Evolutionary conservation across 805 yeast genomes (phyloP).

Genomic region (Metschnikowia baotianmanensis): DNA sequence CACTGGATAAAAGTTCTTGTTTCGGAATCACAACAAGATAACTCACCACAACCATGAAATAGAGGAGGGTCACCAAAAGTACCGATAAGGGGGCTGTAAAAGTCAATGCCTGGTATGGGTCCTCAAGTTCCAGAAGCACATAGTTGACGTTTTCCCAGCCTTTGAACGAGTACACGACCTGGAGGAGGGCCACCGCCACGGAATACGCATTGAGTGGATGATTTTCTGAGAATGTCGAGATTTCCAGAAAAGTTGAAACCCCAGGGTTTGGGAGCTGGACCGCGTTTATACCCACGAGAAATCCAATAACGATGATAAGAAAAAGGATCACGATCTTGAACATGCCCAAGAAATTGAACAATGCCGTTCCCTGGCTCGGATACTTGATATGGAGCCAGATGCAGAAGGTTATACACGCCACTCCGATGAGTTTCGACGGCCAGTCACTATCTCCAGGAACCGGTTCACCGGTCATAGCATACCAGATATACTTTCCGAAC

Average conservation of each 20-base stretch:
- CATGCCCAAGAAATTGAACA: slow-evolving; percentile 54
- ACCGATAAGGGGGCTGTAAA: slow-evolving; percentile 62
- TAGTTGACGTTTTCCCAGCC: slow-evolving; percentile 73
- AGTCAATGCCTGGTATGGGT: slow-evolving; percentile 56
- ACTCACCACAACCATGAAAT: slow-evolving; percentile 55
- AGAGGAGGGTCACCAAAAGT: slow-evolving; percentile 48
- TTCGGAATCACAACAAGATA: slow-evolving; percentile 54
- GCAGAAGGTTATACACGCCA: slow-evolving; percentile 45
- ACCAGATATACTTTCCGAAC: slow-evolving; percentile 57
- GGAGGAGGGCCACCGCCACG: slow-evolving; percentile 53
- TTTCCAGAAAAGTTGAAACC: neutral
- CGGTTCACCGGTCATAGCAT: slow-evolving; percentile 29
- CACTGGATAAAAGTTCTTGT: slow-evolving; percentile 48
- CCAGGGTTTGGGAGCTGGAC: slow-evolving; percentile 19
- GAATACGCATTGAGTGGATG: slow-evolving; percentile 44
- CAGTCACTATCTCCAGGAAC: slow-evolving; percentile 23
- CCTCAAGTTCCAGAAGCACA: slow-evolving; percentile 55
- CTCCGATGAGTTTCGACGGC: slow-evolving; percentile 48
- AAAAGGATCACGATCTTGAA: slow-evolving; percentile 51
- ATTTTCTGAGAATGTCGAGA: slow-evolving; percentile 11
- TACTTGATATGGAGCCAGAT: slow-evolving; percentile 46
- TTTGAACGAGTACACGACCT: slow-evolving; percentile 61
- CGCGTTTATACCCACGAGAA: slow-evolving; percentile 35
- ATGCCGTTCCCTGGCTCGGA: slow-evolving; percentile 48
- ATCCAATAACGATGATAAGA: slow-evolving; percentile 49